Evolutionary conservation across 2,329 filamentous ascomycete species (phyloP).

Genomic region (Cercospora sp.): DNA sequence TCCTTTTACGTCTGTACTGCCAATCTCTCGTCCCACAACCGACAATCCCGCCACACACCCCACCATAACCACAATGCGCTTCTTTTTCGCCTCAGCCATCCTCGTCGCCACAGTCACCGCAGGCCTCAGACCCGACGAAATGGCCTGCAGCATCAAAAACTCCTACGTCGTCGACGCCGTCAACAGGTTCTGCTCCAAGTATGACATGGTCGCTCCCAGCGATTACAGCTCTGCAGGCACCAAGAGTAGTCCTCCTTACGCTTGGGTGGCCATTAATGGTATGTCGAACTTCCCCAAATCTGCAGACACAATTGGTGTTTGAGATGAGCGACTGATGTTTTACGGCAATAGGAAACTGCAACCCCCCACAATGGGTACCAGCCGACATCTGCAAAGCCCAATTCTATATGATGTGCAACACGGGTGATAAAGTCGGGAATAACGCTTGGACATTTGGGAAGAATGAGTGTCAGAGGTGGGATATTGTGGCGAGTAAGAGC

Average conservation of each 20-base stretch:
- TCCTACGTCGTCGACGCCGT: constrained; percentile 9
- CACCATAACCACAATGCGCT: constrained; percentile 4
- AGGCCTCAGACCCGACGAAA: not conserved
- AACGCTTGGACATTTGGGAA: constrained; percentile 2
- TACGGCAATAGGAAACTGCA: constrained; percentile 5
- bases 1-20: not conserved
- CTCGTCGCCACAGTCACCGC: not conserved
- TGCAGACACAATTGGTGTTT: no score
- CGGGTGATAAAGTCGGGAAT: not conserved
- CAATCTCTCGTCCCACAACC: not conserved
- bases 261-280: not conserved
- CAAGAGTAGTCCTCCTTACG: not conserved
- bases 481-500: constrained; percentile 3
- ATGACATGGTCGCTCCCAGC: constrained; percentile 13
- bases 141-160: constrained; percentile 14
- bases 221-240: not conserved
- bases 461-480: constrained; percentile 15
- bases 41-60: not conserved
- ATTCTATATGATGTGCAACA: constrained; percentile 15
- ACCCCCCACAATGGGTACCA: constrained; percentile 17
- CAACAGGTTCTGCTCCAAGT: constrained; percentile 17
- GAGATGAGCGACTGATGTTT: no score
- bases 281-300: not conserved
- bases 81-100: not conserved
- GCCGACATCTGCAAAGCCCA: constrained; percentile 8